Base-by-base conservation (phyloP, 2,329 filamentous ascomycete species). In the Exophiala sideris region DNA sequence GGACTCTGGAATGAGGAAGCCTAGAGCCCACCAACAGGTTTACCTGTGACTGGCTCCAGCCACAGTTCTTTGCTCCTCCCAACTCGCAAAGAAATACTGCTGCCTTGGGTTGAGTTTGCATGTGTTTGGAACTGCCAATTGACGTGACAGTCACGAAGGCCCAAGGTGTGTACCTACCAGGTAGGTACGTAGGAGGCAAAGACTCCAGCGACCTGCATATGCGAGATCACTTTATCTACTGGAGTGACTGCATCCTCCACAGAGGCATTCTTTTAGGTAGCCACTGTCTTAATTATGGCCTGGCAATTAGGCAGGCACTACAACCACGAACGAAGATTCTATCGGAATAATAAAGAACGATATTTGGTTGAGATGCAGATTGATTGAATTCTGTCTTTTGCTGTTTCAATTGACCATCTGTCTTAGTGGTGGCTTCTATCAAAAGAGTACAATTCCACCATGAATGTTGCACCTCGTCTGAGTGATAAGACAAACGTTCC, bases 341-440 rank as follows among this genome's bases (percentile, higher is more conserved):
- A 42, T 8, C 10, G 6, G 20, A 21, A 20, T 24, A 29, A 44
- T 24, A 32, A 10, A 41, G 39, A 33, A 38, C 14, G n/a, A 29
- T 14, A 50, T 16, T 16, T 20, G 3, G 36, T 40, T 45, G 40
- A 14, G 48, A 34, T 20, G 32, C 14, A 32, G 4, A 48, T 48
- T 14, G 34, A 38, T 39, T 48, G 14, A 35, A 40, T 34, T 51
- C 33, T 11, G 21, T 44, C 21, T 44, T 9, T 33, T 56, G 36
- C 45, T 44, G 52, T 45, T 46, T 47, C 53, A 56, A 39, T 48
- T 34, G 41, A 44, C 41, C 20, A 50, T 54, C 33, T 51, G 48
- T 56, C 53, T 56, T 56, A 16, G 29, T 44, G 18, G 35, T 21
- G 35, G 36, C 12, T 35, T 41, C 34, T 42, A 45, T 49, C 45